Base-by-base conservation (phyloP, 331 rosid genomes). In the Malus hybrid region DNA sequence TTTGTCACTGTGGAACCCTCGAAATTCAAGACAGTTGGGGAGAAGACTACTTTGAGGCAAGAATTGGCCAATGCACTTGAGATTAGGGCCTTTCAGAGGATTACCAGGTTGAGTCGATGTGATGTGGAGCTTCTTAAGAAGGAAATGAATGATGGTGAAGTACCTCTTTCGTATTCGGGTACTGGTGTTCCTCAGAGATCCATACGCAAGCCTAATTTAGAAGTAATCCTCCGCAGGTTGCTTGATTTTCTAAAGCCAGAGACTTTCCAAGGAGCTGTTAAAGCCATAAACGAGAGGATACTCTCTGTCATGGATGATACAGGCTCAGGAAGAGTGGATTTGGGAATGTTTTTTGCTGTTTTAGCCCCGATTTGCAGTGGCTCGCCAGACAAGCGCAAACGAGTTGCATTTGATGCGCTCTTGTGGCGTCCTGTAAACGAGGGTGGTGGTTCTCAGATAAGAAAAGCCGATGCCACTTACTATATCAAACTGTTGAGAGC, bases 201-300 rank as follows among this genome's bases (percentile, higher is more conserved):
- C 68, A 77, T 86, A 63, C 87, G 87, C 24, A 86, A 86, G 77
- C 85, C 89, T 22, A 83, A 73, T 48, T 75, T 86, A 66, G 89
- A 86, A 82, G 89, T 77, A 77, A 82, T 82, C 71, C 87, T 86
- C 26, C 87, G 85, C 26, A 83, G 86, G 71, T 82, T 86, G 46
- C 75, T 86, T 26, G 66, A 8, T 73, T 86, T 82, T 62, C 80
- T 86, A 32, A 86, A 82, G 83, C 87, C 89, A 1, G 87, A 86
- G 69, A 86, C 89, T 7, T 82, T 82, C 64, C 89, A 86, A 77
- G 89, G 87, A 71, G 84, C 89, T 39, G 87, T 86, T 39, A 86
- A 86, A 72, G 85, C 83, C 36, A 80, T 86, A 19, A 86, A 86
- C 39, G 87, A 83, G 85, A 82, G 87, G 74, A 73, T 86, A 55